A percentile compares a stretch with the other conserved stretches of the same genome.
Conservation (phyloP, 2,329 filamentous ascomycete genomes). For the Golovinomyces cichoracearum region DNA sequence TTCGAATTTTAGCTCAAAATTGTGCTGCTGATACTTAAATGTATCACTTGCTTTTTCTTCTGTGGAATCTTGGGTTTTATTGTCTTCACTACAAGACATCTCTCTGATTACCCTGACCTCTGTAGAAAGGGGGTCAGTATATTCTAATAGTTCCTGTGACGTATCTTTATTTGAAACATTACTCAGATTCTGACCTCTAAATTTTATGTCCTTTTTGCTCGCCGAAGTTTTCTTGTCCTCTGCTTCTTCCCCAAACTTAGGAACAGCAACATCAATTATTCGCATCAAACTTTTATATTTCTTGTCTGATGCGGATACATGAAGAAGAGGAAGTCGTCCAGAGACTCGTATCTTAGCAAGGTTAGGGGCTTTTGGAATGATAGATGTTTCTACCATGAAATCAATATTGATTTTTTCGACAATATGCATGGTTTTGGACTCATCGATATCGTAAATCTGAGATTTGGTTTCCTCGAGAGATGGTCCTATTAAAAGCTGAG, state of each 20-base stretch:
- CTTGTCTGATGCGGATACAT: conserved; percentile 72
- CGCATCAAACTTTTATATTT: conserved; percentile 97
- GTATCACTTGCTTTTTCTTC: conserved; percentile 33
- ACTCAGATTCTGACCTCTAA: conserved; percentile 9
- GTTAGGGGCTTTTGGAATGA: conserved; percentile 84
- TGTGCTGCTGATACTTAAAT: conserved; percentile 58
- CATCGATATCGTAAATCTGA: conserved; percentile 43
- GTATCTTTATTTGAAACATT: conserved; percentile 17
- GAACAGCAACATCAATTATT: conserved; percentile 81
- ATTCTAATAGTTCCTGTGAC: conserved; percentile 28
- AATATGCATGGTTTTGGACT: conserved; percentile 53
- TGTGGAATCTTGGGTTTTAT: conserved; percentile 29
- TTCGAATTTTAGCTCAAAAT: conserved; percentile 89
- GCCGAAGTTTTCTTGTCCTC: background rate
- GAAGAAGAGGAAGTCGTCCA: conserved; percentile 72
- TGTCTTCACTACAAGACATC: background rate
- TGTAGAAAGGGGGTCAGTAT: conserved; percentile 43
- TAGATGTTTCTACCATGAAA: conserved; percentile 86
- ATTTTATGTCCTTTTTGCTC: conserved; percentile 1
- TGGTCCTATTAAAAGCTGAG: conserved; percentile 81
- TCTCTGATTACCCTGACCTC: conserved; percentile 52
- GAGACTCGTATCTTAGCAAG: conserved; percentile 78
- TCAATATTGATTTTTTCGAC: conserved; percentile 95
- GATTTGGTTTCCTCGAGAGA: conserved; percentile 74
- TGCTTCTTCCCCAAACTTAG: conserved; percentile 37